Percentiles rank a stretch among this genome's conserved stretches.
Evolutionary conservation across 176 grass and related monocot species (phyloP).

Genomic region (Calamus simplicifolius): DNA sequence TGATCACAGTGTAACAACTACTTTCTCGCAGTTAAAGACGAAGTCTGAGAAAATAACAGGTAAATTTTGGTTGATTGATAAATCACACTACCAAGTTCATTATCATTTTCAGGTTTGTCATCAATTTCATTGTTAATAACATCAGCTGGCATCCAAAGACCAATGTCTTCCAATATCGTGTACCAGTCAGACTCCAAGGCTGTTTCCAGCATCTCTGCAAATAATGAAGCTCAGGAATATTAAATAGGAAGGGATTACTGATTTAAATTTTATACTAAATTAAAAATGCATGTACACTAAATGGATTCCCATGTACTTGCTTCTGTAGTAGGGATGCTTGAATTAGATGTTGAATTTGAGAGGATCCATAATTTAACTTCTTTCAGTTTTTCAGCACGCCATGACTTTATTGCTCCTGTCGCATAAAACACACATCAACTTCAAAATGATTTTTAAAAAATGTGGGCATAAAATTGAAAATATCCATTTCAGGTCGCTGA

Average conservation of each 20-base stretch:
- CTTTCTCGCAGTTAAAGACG: too few relatives aligned
- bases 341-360: slow-evolving; percentile 36
- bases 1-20: too few relatives aligned
- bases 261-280: too few relatives aligned
- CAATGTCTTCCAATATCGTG: slow-evolving; percentile 65
- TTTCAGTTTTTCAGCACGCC: slow-evolving; percentile 67
- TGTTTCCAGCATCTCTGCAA: slow-evolving; percentile 55
- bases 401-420: slow-evolving; percentile 54
- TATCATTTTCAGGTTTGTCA: slow-evolving; percentile 81
- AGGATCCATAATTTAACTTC: slow-evolving; percentile 29
- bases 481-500: too few relatives aligned
- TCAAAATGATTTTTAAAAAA: too few relatives aligned
- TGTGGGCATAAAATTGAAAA: too few relatives aligned
- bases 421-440: too few relatives aligned
- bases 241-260: too few relatives aligned
- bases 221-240: not conserved
- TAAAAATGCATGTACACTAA: too few relatives aligned
- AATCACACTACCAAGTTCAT: slow-evolving; percentile 40
- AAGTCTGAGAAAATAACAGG: too few relatives aligned
- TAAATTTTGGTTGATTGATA: too few relatives aligned
- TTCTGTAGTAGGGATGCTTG: slow-evolving; percentile 43
- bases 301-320: slow-evolving; percentile 26
- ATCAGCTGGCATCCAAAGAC: slow-evolving; percentile 64
- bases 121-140: slow-evolving; percentile 49
- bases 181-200: slow-evolving; percentile 59